These are phyloP conservation scores for Acacia pycnantha DNA, from an alignment of 331 rosid species.

Conservation along the genomic window DNA sequence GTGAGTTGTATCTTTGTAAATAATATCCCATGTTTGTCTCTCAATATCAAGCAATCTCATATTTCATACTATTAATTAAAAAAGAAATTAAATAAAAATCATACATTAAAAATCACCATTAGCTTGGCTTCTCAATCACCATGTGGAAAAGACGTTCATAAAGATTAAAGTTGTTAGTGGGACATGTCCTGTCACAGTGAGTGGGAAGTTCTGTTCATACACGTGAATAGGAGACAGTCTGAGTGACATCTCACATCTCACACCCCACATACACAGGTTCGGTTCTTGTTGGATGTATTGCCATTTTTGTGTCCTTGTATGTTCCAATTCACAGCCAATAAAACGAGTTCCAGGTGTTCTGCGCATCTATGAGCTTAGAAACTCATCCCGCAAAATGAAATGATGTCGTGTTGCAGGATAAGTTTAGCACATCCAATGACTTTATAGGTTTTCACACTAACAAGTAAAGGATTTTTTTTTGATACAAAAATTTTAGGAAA, in stretches of 20 bases:
- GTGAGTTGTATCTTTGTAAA: neutral
- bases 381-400: too few relatives aligned
- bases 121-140: neutral
- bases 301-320: neutral
- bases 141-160: neutral
- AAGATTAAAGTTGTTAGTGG: neutral
- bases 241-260: neutral
- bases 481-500: too few relatives aligned
- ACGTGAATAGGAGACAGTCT: neutral
- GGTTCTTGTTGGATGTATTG: neutral
- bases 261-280: neutral
- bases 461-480: too few relatives aligned
- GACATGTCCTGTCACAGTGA: neutral
- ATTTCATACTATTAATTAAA: neutral
- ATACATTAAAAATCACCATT: neutral
- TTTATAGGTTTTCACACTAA: too few relatives aligned
- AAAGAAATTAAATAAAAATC: neutral
- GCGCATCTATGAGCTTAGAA: too few relatives aligned
- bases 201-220: neutral
- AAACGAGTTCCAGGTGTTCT: fast-evolving
- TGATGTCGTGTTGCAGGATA: too few relatives aligned
- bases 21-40: neutral
- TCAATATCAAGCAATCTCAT: neutral
- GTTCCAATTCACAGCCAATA: neutral
- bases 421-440: too few relatives aligned